Evolutionary conservation across 495 filamentous ascomycete genomes (phyloP), one percentile per base, ranked within the genome.

Genomic region (Penicillium robsamsonii): DNA sequence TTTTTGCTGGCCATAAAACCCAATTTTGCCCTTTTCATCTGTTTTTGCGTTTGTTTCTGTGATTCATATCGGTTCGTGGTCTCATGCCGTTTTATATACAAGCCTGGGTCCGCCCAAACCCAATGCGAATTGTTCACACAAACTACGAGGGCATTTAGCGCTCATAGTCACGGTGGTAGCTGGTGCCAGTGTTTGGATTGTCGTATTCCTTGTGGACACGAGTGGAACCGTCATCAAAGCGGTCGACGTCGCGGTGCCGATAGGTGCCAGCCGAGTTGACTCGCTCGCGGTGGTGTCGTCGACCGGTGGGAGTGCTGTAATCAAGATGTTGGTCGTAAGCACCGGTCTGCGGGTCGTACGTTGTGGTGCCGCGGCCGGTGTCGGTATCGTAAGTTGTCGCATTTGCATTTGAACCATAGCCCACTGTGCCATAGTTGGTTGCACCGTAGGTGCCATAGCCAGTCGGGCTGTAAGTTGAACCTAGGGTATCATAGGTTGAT

Each of bases 251-350:
- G 12, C 70, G 60, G 52, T 67, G 64, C 45, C 70, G 66, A 50
- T 71, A 74, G 45, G 63, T 60, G 3, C 71, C 71, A 13, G 33
- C 60, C 7, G 57, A 48, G 53, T 68, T 64, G 41, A 71, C 56
- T 9, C 69, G 58, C 65, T 76, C 71, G 15, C 71, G 68, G 40
- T 76, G 73, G 56, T 76, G 71, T 41, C 68, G 59, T 22, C 66
- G 64, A 1, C 64, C 58, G n/a, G 38, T 62, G 12, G 61, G 64
- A 15, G 69, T 68, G 31, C 46, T 46, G 46, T 74, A 76, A 48
- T 76, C 73, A 25, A 74, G 59, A 24, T 74, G 68, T 50, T 76
- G 71, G 46, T 74, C 71, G 42, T 76, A 76, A 24, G 71, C 65
- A 12, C 73, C 71, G 24, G 57, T 75, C 55, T 52, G 59, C 27